These are phyloP conservation scores for Avena sativa DNA, from an alignment of 176 grass and related monocot species.

Conservation along the genomic window DNA sequence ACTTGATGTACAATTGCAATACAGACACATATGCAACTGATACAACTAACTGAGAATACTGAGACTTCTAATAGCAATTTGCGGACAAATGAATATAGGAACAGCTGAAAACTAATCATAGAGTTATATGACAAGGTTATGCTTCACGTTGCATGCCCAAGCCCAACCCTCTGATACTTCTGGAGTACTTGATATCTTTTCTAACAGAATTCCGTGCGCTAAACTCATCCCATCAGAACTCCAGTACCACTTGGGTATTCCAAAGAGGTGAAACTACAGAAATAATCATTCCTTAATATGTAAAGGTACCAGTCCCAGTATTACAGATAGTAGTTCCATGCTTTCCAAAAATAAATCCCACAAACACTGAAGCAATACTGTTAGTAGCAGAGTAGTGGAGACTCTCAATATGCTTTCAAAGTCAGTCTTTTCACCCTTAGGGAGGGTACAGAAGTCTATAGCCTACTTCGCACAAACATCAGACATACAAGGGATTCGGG, in stretches of 20 bases:
- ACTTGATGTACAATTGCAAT: conserved; percentile 25
- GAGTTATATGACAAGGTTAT: conserved; percentile 1
- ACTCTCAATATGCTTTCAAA: conserved; percentile 10
- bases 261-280: conserved; percentile 27
- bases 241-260: conserved; percentile 11
- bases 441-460: not conserved
- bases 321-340: conserved; percentile 7
- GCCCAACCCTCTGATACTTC: conserved; percentile 5
- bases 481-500: not conserved
- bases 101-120: conserved; percentile 25
- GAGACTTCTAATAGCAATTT: conserved; percentile 7
- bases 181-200: conserved; percentile 15
- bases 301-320: not conserved
- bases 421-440: not conserved
- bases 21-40: conserved; percentile 8
- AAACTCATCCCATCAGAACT: conserved; percentile 3
- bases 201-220: not conserved
- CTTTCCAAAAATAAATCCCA: conserved; percentile 18
- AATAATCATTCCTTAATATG: not conserved
- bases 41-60: conserved; percentile 3
- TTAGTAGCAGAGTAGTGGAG: not conserved
- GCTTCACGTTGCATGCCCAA: conserved; percentile 23
- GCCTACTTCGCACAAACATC: conserved; percentile 14
- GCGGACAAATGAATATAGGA: conserved; percentile 11
- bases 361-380: conserved; percentile 9